Evolutionary conservation across 177 flowering plant species (phyloP).

Genomic region (Telopea speciosissima): DNA sequence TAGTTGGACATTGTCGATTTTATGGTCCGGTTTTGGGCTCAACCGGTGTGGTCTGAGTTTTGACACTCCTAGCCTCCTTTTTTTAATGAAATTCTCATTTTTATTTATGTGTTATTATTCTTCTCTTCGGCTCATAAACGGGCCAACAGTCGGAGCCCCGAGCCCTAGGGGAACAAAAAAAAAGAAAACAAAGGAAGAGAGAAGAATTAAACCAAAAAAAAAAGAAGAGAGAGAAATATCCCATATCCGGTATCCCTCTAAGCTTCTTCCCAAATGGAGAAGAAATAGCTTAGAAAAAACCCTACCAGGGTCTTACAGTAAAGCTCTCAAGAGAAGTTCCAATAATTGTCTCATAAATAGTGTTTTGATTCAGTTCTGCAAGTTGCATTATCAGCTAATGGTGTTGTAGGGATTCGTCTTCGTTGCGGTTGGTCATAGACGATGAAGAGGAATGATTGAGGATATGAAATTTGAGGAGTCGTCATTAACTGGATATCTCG

Average conservation of each 20-base stretch:
- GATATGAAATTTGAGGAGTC: constrained; percentile 28
- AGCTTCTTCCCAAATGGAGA: not conserved
- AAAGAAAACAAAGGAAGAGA: no score
- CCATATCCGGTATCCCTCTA: not conserved
- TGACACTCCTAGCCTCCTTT: no score
- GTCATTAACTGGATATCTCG: constrained; percentile 24
- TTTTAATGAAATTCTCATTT: no score
- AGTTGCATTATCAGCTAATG: not conserved
- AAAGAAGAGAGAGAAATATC: no score
- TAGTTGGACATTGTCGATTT: no score
- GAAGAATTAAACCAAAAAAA: no score
- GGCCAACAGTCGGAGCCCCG: no score
- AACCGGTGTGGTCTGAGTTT: no score
- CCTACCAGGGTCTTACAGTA: not conserved
- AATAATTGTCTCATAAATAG: not conserved
- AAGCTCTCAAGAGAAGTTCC: not conserved
- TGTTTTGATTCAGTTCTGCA: not conserved
- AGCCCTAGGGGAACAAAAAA: no score
- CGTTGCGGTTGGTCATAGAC: constrained; percentile 4
- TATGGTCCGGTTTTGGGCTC: no score
- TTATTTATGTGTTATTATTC: no score
- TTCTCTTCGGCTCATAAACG: no score
- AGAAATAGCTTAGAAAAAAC: not conserved
- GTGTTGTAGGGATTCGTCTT: constrained; percentile 7
- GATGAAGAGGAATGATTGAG: constrained; percentile 10